Conservation (phyloP, 2,329 filamentous ascomycete species). For the Fusarium ramigenum region DNA sequence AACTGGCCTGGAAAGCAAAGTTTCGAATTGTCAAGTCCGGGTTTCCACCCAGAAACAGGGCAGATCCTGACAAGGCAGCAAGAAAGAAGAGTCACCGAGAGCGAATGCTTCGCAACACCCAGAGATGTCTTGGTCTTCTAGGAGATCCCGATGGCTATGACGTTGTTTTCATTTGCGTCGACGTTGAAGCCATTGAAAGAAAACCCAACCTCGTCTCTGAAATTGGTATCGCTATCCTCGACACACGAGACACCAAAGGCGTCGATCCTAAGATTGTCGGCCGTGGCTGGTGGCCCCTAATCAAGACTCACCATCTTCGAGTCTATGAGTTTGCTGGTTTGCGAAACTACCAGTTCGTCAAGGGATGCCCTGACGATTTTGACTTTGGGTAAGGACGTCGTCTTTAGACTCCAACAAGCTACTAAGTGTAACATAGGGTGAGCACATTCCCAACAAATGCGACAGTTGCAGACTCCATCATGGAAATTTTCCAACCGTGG, state of each 20-base stretch:
- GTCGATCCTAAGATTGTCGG: slow-evolving; percentile 70
- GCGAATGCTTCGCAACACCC: slow-evolving; percentile 69
- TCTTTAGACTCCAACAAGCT: neutral
- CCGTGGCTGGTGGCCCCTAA: slow-evolving; percentile 71
- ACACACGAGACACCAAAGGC: slow-evolving; percentile 67
- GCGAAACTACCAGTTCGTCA: slow-evolving; percentile 73
- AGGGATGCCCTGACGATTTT: slow-evolving; percentile 78
- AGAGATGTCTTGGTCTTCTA: slow-evolving; percentile 74
- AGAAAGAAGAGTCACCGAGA: slow-evolving; percentile 60
- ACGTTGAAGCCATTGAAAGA: slow-evolving; percentile 83
- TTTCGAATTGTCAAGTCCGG: slow-evolving; percentile 37
- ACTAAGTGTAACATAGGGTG: slow-evolving; percentile 44
- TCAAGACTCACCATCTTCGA: slow-evolving; percentile 79
- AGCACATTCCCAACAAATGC: slow-evolving; percentile 53
- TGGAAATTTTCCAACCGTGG: slow-evolving; percentile 49
- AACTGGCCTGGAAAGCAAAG: slow-evolving; percentile 31
- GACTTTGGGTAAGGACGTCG: slow-evolving; percentile 73
- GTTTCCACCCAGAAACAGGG: slow-evolving; percentile 42
- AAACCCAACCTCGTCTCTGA: slow-evolving; percentile 78
- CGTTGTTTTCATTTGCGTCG: slow-evolving; percentile 77
- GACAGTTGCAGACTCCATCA: slow-evolving; percentile 49
- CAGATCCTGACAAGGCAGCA: slow-evolving; percentile 55
- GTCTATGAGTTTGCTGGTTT: slow-evolving; percentile 74
- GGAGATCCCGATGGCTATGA: slow-evolving; percentile 15
- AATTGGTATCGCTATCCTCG: slow-evolving; percentile 83